Evolutionary conservation across 2,329 filamentous ascomycete genomes (phyloP).

Genomic region (Alternaria sp.): DNA sequence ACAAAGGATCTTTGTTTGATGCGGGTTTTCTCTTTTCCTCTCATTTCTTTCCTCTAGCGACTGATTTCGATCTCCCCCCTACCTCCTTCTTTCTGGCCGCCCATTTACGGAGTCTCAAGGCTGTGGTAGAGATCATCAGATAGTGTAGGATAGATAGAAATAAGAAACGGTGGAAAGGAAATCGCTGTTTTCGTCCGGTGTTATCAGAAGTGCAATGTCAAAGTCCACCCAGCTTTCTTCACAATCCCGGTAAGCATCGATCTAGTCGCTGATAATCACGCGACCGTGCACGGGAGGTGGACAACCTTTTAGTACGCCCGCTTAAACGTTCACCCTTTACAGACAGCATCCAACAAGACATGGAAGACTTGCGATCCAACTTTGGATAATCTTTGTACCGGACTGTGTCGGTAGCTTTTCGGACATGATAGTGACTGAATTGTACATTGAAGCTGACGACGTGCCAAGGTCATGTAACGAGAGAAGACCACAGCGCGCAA

Average conservation of each 20-base stretch:
- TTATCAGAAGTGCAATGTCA: background rate
- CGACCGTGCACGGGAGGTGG: too few relatives aligned
- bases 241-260: background rate
- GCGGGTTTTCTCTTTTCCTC: slow-evolving; percentile 18
- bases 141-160: slow-evolving; percentile 40
- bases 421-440: background rate
- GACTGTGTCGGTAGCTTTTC: background rate
- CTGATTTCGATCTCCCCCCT: slow-evolving; percentile 48
- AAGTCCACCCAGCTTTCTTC: background rate
- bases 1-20: slow-evolving; percentile 41
- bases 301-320: background rate
- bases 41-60: slow-evolving; percentile 15
- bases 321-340: background rate
- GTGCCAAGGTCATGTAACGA: background rate
- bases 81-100: slow-evolving; percentile 31
- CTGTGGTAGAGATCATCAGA: slow-evolving; percentile 46
- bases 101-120: slow-evolving; percentile 28
- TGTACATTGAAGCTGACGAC: background rate
- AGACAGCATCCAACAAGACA: background rate
- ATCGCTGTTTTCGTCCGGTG: background rate
- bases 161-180: slow-evolving; percentile 12
- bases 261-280: background rate
- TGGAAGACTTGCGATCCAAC: background rate
- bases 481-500: background rate
- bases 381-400: background rate